phyloP scores from a whole-genome alignment of 192 early-diverging fungal genomes.

The Coemansia sp. region DNA sequence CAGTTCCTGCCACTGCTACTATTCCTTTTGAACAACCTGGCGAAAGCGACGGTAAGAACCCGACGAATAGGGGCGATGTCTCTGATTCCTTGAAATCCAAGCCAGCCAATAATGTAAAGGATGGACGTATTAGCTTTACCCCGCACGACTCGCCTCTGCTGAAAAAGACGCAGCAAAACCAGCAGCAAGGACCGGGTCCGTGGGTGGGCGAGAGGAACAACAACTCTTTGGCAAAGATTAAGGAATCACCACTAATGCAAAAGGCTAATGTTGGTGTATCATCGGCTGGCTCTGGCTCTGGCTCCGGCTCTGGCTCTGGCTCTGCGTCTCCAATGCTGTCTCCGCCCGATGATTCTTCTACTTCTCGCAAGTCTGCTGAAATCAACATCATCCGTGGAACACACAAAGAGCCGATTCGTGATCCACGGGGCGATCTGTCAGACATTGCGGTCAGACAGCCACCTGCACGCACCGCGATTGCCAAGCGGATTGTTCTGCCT shows the following conservation, averaged over 20 bases:
- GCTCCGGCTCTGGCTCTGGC: constrained; percentile 4
- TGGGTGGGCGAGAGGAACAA: background rate
- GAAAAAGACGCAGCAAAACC: constrained; percentile 13
- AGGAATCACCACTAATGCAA: background rate
- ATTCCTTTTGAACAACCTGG: too few relatives aligned
- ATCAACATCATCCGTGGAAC: constrained; percentile 27
- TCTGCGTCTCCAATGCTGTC: constrained; percentile 4
- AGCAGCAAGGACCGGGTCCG: constrained; percentile 8
- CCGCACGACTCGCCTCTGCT: constrained; percentile 20
- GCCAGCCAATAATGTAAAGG: constrained; percentile 10
- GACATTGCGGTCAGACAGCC: constrained; percentile 16
- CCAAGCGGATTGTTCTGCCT: constrained; percentile 30
- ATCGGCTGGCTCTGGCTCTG: constrained; percentile 2
- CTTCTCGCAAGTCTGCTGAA: constrained; percentile 21
- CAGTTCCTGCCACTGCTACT: background rate
- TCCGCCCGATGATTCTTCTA: background rate
- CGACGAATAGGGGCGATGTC: background rate
- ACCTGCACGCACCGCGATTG: constrained; percentile 2
- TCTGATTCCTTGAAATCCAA: background rate
- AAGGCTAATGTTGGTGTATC: background rate
- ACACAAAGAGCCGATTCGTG: constrained; percentile 42
- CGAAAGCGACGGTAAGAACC: background rate
- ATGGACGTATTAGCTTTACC: constrained; percentile 41
- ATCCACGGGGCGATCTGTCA: constrained; percentile 42
- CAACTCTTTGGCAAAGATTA: background rate